Base-by-base conservation (phyloP, 495 filamentous ascomycete species). In the Polyplosphaeria fusca region DNA sequence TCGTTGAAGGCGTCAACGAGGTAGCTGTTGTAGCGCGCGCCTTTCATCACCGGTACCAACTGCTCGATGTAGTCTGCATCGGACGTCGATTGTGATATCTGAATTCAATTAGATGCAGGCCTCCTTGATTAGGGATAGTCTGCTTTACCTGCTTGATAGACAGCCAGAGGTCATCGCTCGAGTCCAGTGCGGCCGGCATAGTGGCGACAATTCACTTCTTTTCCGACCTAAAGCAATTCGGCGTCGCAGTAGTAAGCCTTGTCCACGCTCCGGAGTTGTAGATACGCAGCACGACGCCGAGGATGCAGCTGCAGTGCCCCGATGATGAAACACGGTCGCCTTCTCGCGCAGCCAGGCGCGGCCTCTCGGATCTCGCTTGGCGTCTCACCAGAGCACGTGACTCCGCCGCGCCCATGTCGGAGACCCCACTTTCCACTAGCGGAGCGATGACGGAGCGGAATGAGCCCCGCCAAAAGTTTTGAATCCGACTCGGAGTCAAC, bases 21-120 rank as follows among this genome's bases (percentile, higher is more conserved):
- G 47, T 84, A 80, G 47, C 85, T 82, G n/a, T 86, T 85, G 44
- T 82, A 76, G 43, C 87, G 86, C 60, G 88, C 89, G 78, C 96
- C 90, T 75, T 87, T 89, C 41, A 99, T 86, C 0, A 91, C 89
- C 13, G 90, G 89, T 19, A 97, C 91, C 47, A 97, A 74, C 68
- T 95, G 93, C 66, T 96, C 92, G 49, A 97, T 84, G 65, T 96
- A 96, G 58, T 99, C 93, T 52, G 83, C 81, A 57, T 97, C 94
- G 4, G 89, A 91, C 19, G 91, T 84, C 13, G 91, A 88, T 64
- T 94, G 85, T 52, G 95, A 87, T 63, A 96, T 91, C 88, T 97
- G 39, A 12, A 5, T 11, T 0, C n/a, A n/a, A n/a, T 55, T 40
- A 42, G 14, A 58, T 38, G 19, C 18, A 27, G 9, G 1, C 14